phyloP scores from a whole-genome alignment of 352 stramenopile species.

The Globisporangium megalacanthum region DNA sequence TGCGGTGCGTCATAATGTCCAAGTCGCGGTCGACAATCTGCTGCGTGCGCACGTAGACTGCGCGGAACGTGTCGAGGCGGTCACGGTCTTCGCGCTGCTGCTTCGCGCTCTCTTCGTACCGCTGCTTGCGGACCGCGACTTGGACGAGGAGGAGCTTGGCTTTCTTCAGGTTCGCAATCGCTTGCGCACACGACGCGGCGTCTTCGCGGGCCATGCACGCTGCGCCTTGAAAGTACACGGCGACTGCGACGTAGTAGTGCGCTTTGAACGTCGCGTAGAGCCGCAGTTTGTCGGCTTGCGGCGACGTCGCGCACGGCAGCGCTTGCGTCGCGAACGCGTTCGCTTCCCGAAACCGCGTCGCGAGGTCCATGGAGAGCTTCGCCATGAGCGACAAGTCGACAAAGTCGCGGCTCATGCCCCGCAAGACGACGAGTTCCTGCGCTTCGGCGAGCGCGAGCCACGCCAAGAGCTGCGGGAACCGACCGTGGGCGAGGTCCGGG shows the following conservation, averaged over 20 bases:
- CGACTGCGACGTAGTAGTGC: constrained; percentile 50
- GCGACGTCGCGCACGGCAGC: constrained; percentile 33
- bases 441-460: constrained; percentile 59
- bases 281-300: constrained; percentile 29
- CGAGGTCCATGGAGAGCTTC: constrained; percentile 57
- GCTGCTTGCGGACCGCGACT: constrained; percentile 25
- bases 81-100: constrained; percentile 29
- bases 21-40: constrained; percentile 64
- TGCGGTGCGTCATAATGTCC: constrained; percentile 62
- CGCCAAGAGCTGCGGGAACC: constrained; percentile 40
- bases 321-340: constrained; percentile 22
- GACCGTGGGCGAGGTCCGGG: constrained; percentile 44
- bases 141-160: constrained; percentile 29
- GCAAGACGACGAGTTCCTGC: constrained; percentile 60
- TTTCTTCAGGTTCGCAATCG: constrained; percentile 58
- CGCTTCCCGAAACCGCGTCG: constrained; percentile 40
- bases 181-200: constrained; percentile 37
- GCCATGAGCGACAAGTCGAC: constrained; percentile 65
- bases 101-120: constrained; percentile 33
- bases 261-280: constrained; percentile 55
- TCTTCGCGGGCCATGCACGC: constrained; percentile 52
- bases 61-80: constrained; percentile 28
- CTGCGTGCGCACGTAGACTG: constrained; percentile 46
- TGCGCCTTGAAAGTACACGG: constrained; percentile 58
- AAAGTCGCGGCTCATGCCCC: constrained; percentile 47